Evolutionary conservation across 108 stramenopile species (phyloP).

Genomic region (Mediolabrus comicus): DNA sequence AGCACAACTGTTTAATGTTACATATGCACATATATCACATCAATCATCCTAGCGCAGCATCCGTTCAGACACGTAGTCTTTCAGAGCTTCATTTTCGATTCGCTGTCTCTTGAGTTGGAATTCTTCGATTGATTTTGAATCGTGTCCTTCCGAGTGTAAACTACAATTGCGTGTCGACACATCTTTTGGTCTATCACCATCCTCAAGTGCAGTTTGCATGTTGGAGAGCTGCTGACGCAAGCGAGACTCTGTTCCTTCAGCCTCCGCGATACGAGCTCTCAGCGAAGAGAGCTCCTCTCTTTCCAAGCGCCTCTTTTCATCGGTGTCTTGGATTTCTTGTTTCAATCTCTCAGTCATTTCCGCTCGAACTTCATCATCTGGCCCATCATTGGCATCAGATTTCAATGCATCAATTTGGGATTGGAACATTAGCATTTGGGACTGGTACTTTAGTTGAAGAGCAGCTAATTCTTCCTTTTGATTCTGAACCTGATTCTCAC

Average conservation of each 20-base stretch:
- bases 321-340: background rate
- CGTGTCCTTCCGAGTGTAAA: background rate
- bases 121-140: background rate
- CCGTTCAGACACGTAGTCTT: background rate
- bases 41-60: background rate
- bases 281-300: slow-evolving; percentile 1
- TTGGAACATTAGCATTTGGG: background rate
- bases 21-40: background rate
- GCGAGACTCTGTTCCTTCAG: background rate
- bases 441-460: background rate
- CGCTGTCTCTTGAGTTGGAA: background rate
- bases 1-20: too few relatives aligned
- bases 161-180: background rate
- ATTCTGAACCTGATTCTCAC: background rate
- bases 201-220: slow-evolving; percentile 11
- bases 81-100: background rate
- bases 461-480: slow-evolving; percentile 1
- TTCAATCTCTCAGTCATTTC: slow-evolving; percentile 6
- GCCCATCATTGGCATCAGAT: background rate
- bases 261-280: background rate
- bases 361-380: slow-evolving; percentile 10
- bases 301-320: background rate
- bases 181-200: slow-evolving; percentile 6
- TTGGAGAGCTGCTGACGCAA: slow-evolving; percentile 3
- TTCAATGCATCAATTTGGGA: background rate